Evolutionary conservation across 208 protist genomes (phyloP).

Genomic region (Crithidia expoeki): DNA sequence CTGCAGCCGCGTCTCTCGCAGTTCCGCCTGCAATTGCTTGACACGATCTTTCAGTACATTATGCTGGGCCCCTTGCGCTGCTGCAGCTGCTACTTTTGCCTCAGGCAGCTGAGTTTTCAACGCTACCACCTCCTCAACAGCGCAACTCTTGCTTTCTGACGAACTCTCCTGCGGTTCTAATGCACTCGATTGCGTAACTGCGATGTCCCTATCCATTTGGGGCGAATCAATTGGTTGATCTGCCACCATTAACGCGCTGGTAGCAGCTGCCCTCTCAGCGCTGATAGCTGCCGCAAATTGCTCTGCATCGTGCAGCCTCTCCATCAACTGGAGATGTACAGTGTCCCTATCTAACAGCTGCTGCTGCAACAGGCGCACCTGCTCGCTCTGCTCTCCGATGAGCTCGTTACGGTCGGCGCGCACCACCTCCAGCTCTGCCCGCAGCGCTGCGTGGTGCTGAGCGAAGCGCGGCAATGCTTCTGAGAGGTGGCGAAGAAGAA

Average conservation of each 20-base stretch:
- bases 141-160: neutral
- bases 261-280: neutral
- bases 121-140: conserved; percentile 3
- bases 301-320: conserved; percentile 11
- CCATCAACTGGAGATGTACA: conserved; percentile 24
- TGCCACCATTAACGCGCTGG: neutral
- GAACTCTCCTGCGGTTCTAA: neutral
- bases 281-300: neutral
- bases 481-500: conserved; percentile 3
- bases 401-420: conserved; percentile 73
- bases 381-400: conserved; percentile 58
- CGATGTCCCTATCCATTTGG: too few species aligned
- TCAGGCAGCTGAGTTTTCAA: conserved; percentile 25
- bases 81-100: conserved; percentile 17
- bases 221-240: too few species aligned
- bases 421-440: conserved; percentile 69
- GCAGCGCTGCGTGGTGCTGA: conserved; percentile 37
- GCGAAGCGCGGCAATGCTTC: conserved; percentile 1
- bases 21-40: conserved; percentile 28
- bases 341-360: conserved; percentile 45
- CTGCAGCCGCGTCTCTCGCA: conserved; percentile 21
- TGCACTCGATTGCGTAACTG: neutral
- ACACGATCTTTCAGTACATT: conserved; percentile 36
- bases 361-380: conserved; percentile 47
- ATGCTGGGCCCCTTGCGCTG: conserved; percentile 36